Evolutionary conservation across 2,329 filamentous ascomycete genomes (phyloP).

Genomic region (Aureobasidium leucospermi): DNA sequence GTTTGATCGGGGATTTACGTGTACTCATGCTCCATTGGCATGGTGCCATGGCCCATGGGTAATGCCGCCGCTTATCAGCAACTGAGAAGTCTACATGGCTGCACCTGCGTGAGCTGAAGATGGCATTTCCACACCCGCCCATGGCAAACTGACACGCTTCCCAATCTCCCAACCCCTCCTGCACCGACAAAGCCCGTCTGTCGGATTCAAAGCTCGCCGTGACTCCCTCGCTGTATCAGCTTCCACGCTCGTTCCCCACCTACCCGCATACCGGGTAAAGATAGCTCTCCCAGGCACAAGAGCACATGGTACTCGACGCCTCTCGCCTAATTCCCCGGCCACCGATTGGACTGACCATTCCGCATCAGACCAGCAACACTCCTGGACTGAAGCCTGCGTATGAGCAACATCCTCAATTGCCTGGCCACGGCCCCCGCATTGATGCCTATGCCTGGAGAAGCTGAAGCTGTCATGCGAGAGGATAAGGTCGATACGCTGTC

Average conservation of each 20-base stretch:
- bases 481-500: background rate
- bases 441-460: slow-evolving; percentile 4
- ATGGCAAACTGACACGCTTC: background rate
- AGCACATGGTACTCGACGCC: slow-evolving; percentile 10
- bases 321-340: background rate
- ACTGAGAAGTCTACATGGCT: background rate
- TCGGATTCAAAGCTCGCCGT: background rate
- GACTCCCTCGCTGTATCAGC: background rate
- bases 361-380: background rate
- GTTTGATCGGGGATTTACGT: background rate
- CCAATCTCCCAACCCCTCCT: background rate
- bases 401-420: slow-evolving; percentile 11
- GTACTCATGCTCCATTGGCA: background rate
- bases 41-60: too few species aligned
- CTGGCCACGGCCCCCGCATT: slow-evolving; percentile 5
- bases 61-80: slow-evolving; percentile 3
- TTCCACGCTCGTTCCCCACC: background rate
- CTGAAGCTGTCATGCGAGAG: background rate
- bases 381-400: background rate
- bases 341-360: background rate
- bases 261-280: background rate
- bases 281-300: background rate
- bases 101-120: background rate
- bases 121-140: background rate
- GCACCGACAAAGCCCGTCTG: background rate